phyloP scores from a whole-genome alignment of 148 eudicot genomes.

The Tetragonia tetragonoides region DNA sequence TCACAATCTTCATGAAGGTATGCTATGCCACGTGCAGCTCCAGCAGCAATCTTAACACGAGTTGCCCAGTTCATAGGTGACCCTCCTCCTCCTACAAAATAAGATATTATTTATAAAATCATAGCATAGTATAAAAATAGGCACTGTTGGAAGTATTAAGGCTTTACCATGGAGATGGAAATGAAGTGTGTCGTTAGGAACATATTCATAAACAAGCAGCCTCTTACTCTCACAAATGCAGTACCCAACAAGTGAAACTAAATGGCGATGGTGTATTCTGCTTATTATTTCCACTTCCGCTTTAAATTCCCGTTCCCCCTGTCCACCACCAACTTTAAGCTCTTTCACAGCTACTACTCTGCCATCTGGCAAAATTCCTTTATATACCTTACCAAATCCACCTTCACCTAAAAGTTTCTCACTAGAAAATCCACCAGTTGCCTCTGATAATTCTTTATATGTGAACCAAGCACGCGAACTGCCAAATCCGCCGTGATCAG shows the following conservation, averaged over 20 bases:
- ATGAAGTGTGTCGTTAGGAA: conserved; percentile 65
- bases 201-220: conserved; percentile 71
- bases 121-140: conserved; percentile 8
- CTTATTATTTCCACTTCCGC: conserved; percentile 77
- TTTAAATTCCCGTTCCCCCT: conserved; percentile 67
- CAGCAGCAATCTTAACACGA: conserved; percentile 78
- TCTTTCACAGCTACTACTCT: conserved; percentile 63
- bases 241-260: conserved; percentile 77
- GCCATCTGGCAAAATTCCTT: conserved; percentile 59
- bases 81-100: conserved; percentile 43
- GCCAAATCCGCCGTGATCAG: conserved; percentile 44
- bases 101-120: not conserved
- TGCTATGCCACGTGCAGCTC: conserved; percentile 93
- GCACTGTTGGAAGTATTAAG: conserved; percentile 11
- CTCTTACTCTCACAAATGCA: conserved; percentile 56
- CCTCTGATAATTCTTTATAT: conserved; percentile 51
- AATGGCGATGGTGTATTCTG: conserved; percentile 66
- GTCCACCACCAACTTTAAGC: conserved; percentile 59
- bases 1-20: conserved; percentile 96
- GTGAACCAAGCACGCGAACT: conserved; percentile 60
- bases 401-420: conserved; percentile 70
- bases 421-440: conserved; percentile 56
- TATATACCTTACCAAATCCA: conserved; percentile 70
- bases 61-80: conserved; percentile 67
- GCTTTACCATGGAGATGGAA: conserved; percentile 71